Evolutionary conservation across 1,139 yeast genomes (phyloP), one percentile per base, ranked within the genome.

Genomic region (Citeromyces hawaiiensis): DNA sequence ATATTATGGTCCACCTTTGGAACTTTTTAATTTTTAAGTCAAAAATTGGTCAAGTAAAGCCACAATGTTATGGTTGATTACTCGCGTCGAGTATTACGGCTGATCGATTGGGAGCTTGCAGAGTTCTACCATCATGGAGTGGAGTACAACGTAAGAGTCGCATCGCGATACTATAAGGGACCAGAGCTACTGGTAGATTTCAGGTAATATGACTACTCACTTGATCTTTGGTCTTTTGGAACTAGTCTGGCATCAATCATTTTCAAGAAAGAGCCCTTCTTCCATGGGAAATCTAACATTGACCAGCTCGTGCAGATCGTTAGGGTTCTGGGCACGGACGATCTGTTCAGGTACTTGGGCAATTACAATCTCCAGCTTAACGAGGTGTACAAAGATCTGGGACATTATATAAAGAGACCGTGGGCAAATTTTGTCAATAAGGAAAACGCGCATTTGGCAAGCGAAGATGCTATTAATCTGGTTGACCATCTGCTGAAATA

Each of bases 1-100:
- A n/a, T n/a, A n/a, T n/a, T n/a, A n/a, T n/a, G n/a, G n/a, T n/a
- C n/a, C n/a, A n/a, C n/a, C n/a, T n/a, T n/a, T n/a, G n/a, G n/a
- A n/a, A n/a, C n/a, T n/a, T n/a, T n/a, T n/a, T n/a, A n/a, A n/a
- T n/a, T n/a, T n/a, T n/a, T n/a, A n/a, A n/a, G n/a, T n/a, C n/a
- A n/a, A n/a, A n/a, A n/a, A n/a, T n/a, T n/a, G n/a, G n/a, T n/a
- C n/a, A n/a, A n/a, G n/a, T n/a, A n/a, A n/a, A n/a, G n/a, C n/a
- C 93, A 82, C 54, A 82, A 82, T 56, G 78, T 82, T 43, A 82
- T 82, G 91, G 82, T 82, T 49, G 91, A 82, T 55, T 91, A 83
- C 35, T 53, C 63, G 37, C 64, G 62, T 43, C 74, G 71, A 48
- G 72, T 75, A 48, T 61, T 82, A 46, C 66, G 88, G 48, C 68